Evolutionary conservation across 495 filamentous ascomycete genomes (phyloP), one percentile per base, ranked within the genome.

Genomic region (Immersiella caudata): DNA sequence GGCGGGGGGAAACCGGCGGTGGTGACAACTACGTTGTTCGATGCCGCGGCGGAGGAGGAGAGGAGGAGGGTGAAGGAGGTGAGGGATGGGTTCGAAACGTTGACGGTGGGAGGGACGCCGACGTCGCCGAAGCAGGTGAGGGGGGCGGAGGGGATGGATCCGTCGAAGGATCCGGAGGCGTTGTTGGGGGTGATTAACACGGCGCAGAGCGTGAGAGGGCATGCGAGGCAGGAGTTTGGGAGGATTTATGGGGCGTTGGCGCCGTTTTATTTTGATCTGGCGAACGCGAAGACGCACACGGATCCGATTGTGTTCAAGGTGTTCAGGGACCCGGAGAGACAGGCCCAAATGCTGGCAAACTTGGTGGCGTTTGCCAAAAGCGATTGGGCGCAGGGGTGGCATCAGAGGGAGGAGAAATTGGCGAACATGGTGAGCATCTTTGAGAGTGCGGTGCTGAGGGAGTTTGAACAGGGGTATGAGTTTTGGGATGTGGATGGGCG

Each of bases 401-500:
- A 80, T 63, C 81, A 88, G 68, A 80, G 95, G 21, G 83, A 90
- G 66, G 86, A 88, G 62, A 89, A 89, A 69, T 78, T 99, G 27
- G 83, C 87, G 21, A 80, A 79, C n/a, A 92, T 95, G 81, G 83
- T 90, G 52, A 84, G 84, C 26, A 90, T 94, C 70, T 98, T 99
- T 71, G 94, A 98, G 78, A 93, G 89, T 64, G 92, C 93, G 3
- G 94, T 94, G 8, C 78, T 96, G 60, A 85, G 90, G 60, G 94
- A 98, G 77, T 98, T 98, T 72, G 91, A 96, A 75, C 90, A 91
- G 68, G 96, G 91, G 5, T 93, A 93, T 68, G 92, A 96, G 75
- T 87, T 87, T n/a, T 90, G 89, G 74, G 94, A 99, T 78, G 87
- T 96, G 61, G 90, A 97, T 70, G 93, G 91, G 12, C 84, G 87